Evolutionary conservation across 2,329 filamentous ascomycete species (phyloP).

Genomic region (Periconia sp.): DNA sequence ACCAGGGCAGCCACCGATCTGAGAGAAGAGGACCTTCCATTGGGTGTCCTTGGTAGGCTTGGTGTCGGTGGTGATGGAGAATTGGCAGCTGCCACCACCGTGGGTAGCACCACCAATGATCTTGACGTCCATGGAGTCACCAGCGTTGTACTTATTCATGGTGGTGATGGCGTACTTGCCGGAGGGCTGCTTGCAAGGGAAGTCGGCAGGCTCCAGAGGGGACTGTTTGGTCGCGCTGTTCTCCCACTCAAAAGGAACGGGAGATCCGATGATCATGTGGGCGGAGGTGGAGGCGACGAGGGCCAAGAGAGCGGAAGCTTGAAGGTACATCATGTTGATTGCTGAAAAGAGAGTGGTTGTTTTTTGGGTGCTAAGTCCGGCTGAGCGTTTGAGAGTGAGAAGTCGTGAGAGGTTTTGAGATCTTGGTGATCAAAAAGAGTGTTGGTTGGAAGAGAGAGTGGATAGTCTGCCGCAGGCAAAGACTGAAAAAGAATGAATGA

Average conservation of each 20-base stretch:
- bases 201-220: constrained; percentile 67
- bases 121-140: constrained; percentile 51
- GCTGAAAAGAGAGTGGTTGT: constrained; percentile 18
- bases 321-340: constrained; percentile 52
- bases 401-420: neutral
- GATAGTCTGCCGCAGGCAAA: constrained; percentile 28
- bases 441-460: constrained; percentile 18
- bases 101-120: constrained; percentile 65
- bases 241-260: constrained; percentile 60
- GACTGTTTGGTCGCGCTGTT: constrained; percentile 57
- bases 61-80: constrained; percentile 79
- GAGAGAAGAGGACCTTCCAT: constrained; percentile 90
- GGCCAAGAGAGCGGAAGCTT: constrained; percentile 53
- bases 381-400: constrained; percentile 33
- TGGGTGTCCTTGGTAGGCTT: constrained; percentile 60
- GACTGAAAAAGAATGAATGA: constrained; percentile 18
- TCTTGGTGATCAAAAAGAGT: constrained; percentile 9
- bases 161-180: constrained; percentile 56
- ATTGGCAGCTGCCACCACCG: constrained; percentile 89
- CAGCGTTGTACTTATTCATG: constrained; percentile 57
- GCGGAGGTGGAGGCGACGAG: constrained; percentile 64
- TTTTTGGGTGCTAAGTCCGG: constrained; percentile 29
- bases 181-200: constrained; percentile 74
- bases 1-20: constrained; percentile 78
- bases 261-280: constrained; percentile 74